Evolutionary conservation across 345 rosid species (phyloP), one percentile per base, ranked within the genome.

Genomic region (Hibiscus tridactylites): DNA sequence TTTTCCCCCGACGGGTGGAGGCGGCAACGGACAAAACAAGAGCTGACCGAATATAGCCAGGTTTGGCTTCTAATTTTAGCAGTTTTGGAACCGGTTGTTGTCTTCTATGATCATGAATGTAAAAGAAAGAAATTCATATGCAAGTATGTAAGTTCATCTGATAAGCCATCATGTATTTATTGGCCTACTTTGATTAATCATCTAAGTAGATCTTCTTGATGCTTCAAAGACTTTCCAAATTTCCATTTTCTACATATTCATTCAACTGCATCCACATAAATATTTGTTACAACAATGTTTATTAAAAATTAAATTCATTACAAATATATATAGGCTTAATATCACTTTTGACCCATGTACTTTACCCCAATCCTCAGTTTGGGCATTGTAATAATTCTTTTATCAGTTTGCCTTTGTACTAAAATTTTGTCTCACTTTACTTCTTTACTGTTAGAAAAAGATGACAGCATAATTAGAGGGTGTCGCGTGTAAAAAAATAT

Each of bases 81-180:
- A 16, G 53, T 49, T 49, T 49, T 2, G n/a, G 73, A 47, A 47
- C 16, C 52, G 12, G 53, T 49, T 49, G 15, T 49, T 1, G 42
- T 39, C 53, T 49, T 49, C n/a, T 16, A 5, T 52, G 57, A 52
- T 52, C 57, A 12, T 57, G 19, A 68, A 44, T 65, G 47, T 52
- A 12, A 80, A 62, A 39, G 73, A 70, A 83, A 83, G 79, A 54
- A 69, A 57, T 77, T 80, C 73, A 56, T 77, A 70, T 85, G 76
- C 78, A 75, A 63, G 81, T 74, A 76, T 76, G 70, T 79, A 78
- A 72, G 65, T 62, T 75, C 75, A 65, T 57, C 63, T 67, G 64
- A 80, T 75, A 73, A 26, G 58, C 52, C 58, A 68, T 46, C 65
- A 21, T 71, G 68, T 37, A 57, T 72, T 65, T 75, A 24, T 46